These are phyloP conservation scores for Onygenales sp. DNA, from an alignment of 2,329 filamentous ascomycete species.

Conservation along the genomic window DNA sequence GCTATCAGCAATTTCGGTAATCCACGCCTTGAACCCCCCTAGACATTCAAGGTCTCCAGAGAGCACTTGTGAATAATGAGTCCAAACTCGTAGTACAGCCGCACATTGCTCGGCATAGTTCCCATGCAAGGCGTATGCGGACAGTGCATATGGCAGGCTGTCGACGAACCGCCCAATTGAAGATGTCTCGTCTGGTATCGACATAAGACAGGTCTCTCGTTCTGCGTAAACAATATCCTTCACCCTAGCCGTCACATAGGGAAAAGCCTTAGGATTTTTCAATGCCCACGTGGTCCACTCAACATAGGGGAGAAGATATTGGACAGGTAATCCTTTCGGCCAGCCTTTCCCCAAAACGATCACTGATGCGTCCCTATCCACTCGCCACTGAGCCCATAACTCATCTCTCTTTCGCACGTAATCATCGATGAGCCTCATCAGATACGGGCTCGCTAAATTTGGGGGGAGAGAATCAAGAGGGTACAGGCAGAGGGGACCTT, in stretches of 20 bases:
- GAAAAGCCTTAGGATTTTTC: neutral
- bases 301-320: conserved; percentile 5
- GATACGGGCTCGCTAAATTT: neutral
- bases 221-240: conserved; percentile 7
- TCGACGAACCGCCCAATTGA: conserved; percentile 7
- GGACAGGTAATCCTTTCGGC: conserved; percentile 11
- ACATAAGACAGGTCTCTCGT: neutral
- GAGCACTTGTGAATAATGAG: conserved; percentile 4
- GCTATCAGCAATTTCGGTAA: neutral
- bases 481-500: neutral
- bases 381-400: conserved; percentile 7
- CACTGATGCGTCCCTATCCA: conserved; percentile 3
- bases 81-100: conserved; percentile 6
- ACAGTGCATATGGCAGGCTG: conserved; percentile 3
- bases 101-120: neutral
- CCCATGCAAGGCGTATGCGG: conserved; percentile 1
- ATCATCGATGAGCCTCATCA: conserved; percentile 8
- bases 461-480: neutral
- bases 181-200: conserved; percentile 1
- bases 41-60: neutral
- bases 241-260: conserved; percentile 6
- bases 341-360: conserved; percentile 2
- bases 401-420: conserved; percentile 9
- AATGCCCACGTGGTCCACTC: conserved; percentile 6
- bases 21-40: neutral